Base-by-base conservation (phyloP, 2,329 filamentous ascomycete species). In the Trichophyton benhamiae region DNA sequence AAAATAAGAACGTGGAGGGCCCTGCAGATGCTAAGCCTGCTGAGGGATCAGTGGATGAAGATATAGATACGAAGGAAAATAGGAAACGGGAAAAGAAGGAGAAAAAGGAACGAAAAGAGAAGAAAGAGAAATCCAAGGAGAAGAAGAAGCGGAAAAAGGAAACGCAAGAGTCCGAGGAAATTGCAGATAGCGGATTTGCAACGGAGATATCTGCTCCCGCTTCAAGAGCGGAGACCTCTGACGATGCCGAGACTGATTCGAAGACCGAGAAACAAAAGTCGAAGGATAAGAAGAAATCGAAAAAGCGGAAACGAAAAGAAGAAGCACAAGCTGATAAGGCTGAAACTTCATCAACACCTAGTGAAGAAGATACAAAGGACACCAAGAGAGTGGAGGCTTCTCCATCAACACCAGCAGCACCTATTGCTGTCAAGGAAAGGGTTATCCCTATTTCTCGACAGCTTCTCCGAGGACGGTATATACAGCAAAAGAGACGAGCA, bases 401-500 rank as follows among this genome's bases (percentile, higher is more conserved):
- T 36, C 17, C 27, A 20, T 30, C n/a, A 17, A 15, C 13, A 38
- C 33, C 33, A n/a, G 25, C 27, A 15, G 27, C 27, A 5, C 52
- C 52, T n/a, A 17, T 55, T 36, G 52, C 52, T 17, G 52, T 55
- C 9, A 55, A 55, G 13, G 27, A 55, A 30, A 25, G 52, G n/a
- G 52, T 55, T 48, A 69, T 66, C 41, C 74, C 74, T 20, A 78
- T 81, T 27, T 84, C 81, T 57, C 82, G 90, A 65, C 88, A 91
- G 71, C 82, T 87, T 60, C 84, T 91, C 55, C 80, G 92, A 65
- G 85, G 88, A 66, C 82, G 89, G 63, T 89, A 91, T 73, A 96
- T 97, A 69, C 87, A 87, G 61, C 89, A 94, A 68, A 97, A 97
- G 79, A 86, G 85, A 68, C 83, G 87, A 77, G 91, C 91, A 1